Evolutionary conservation across 2,329 filamentous ascomycete genomes (phyloP), one percentile per base, ranked within the genome.

Genomic region (Microsporum canis): DNA sequence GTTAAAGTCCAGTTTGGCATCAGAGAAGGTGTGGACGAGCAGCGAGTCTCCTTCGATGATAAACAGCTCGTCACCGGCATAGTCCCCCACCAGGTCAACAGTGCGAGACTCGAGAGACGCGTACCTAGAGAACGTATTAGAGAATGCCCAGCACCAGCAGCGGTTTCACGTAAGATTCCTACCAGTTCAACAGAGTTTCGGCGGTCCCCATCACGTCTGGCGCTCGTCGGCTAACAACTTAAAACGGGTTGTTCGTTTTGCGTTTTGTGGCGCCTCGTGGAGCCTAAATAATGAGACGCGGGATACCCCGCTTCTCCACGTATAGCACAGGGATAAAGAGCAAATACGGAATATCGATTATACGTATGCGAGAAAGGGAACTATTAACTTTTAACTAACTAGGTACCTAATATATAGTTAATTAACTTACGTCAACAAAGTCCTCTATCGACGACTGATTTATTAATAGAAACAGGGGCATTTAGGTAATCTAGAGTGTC

Each of bases 11-110:
- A 91, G 80, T 27, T 80, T 77, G 8, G 79, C 75, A 65, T 86
- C 79, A n/a, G 76, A 73, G 56, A 90, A 81, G 66, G 82, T 86
- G 62, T 87, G 75, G 5, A 83, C 75, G 8, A 91, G 75, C n/a
- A 91, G 71, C 0, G 86, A 86, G 67, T 91, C 87, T 34, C 87
- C 87, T 65, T 91, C 86, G 34, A 91, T 80, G 27, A 87, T 75
- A 69, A 90, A 91, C 8, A 86, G 77, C 68, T 89, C 87, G 63
- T 83, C 83, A 27, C 88, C 87, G 2, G 86, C 86, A 72, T 88
- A 91, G 69, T 91, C 88, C 45, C 88, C 86, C 3, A 90, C 82
- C 1, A 91, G 79, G 66, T 89, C 85, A 33, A 88, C 78, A 57
- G 73, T 73, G 60, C 78, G 72, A 5, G 78, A 76, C 10, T 71